Conservation (phyloP, 2,329 filamentous ascomycete genomes). For the Thelonectria blattea region DNA sequence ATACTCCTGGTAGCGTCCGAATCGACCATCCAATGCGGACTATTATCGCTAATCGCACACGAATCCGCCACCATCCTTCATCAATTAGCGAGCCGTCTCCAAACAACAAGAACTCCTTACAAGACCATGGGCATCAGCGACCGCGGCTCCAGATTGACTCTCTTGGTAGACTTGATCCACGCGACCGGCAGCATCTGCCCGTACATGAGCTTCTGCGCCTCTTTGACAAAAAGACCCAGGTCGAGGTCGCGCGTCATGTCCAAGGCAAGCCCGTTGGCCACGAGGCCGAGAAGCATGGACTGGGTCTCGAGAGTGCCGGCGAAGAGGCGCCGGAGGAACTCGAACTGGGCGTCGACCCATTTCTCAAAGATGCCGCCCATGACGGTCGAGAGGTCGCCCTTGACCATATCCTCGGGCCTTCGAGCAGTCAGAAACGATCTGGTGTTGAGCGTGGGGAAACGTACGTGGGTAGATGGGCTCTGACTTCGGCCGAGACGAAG, state of each 20-base stretch:
- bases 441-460: not conserved
- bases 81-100: not conserved
- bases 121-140: not conserved
- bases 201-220: slow-evolving; percentile 6
- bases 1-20: not conserved
- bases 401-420: not conserved
- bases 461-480: slow-evolving; percentile 2
- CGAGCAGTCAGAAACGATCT: not conserved
- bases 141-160: no score
- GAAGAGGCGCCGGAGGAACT: not conserved
- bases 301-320: not conserved
- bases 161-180: not conserved
- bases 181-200: not conserved
- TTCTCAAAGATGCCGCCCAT: not conserved
- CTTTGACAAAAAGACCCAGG: not conserved
- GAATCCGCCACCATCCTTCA: not conserved
- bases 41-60: not conserved
- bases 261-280: not conserved
- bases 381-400: not conserved
- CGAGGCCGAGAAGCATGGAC: not conserved
- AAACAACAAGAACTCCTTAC: not conserved
- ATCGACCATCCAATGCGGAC: not conserved
- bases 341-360: slow-evolving; percentile 1
- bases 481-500: not conserved
- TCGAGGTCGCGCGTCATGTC: not conserved